phyloP scores from a whole-genome alignment of 106 monocot genomes.

The Xerophyta viscosa region DNA sequence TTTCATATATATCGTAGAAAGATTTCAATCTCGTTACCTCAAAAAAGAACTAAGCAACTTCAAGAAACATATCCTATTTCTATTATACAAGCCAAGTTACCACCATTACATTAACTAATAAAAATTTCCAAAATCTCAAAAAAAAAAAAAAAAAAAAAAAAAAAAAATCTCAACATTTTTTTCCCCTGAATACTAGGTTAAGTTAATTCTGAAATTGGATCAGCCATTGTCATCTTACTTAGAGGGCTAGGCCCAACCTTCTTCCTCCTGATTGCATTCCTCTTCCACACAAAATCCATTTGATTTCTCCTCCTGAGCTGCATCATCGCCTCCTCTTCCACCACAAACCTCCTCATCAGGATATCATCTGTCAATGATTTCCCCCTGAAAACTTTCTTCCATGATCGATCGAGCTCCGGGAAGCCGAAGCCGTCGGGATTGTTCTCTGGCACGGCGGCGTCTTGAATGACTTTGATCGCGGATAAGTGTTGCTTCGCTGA shows the following conservation, averaged over 20 bases:
- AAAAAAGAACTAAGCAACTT: no score
- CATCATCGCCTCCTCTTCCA: conserved; percentile 72
- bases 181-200: no score
- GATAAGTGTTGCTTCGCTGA: conserved; percentile 51
- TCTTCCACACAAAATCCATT: conserved; percentile 72
- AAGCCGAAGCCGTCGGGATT: background rate
- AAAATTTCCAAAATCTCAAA: no score
- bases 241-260: conserved; percentile 77
- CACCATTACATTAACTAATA: no score
- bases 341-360: conserved; percentile 77
- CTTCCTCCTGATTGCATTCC: conserved; percentile 50
- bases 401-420: conserved; percentile 5
- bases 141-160: no score
- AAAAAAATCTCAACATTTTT: no score
- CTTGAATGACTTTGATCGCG: conserved; percentile 37
- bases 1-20: no score
- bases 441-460: no score
- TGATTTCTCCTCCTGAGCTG: conserved; percentile 57
- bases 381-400: conserved; percentile 62
- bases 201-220: no score
- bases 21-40: no score
- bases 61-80: no score
- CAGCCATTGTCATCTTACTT: conserved; percentile 61
- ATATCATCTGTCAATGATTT: conserved; percentile 78
- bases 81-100: no score